Evolutionary conservation across 75 land plant genomes (phyloP).

Genomic region (Azolla pinnata): DNA sequence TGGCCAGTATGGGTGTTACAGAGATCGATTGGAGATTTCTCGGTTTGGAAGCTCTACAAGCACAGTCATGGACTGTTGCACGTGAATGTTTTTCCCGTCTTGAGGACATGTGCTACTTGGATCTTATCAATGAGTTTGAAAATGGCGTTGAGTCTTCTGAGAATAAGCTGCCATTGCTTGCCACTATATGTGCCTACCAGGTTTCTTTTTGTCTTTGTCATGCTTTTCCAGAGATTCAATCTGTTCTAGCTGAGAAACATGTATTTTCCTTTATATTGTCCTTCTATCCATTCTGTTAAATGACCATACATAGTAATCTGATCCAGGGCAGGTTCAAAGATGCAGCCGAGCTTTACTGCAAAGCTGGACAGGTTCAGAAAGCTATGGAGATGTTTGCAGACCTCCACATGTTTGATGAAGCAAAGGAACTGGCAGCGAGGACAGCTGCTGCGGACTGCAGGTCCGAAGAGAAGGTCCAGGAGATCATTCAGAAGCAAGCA

Average conservation of each 20-base stretch:
- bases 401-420: constrained; percentile 39
- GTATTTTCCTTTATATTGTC: no score
- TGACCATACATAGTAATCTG: not conserved
- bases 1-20: constrained; percentile 35
- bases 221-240: no score
- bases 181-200: constrained; percentile 27
- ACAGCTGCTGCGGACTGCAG: constrained; percentile 7
- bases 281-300: no score
- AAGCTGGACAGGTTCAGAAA: constrained; percentile 30
- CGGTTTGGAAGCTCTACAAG: constrained; percentile 21
- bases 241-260: no score
- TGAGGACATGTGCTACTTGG: constrained; percentile 26
- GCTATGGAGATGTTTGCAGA: constrained; percentile 40
- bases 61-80: constrained; percentile 28
- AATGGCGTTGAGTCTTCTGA: constrained; percentile 8
- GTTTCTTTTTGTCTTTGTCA: constrained; percentile 7
- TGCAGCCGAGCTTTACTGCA: constrained; percentile 28
- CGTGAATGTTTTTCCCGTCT: constrained; percentile 25
- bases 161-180: constrained; percentile 12
- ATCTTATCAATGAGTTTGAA: constrained; percentile 18
- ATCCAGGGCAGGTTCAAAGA: constrained; percentile 30
- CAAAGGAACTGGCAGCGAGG: constrained; percentile 25
- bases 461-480: constrained; percentile 24
- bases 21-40: constrained; percentile 32
- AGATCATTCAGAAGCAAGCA: constrained; percentile 36